Evolutionary conservation across 257 asterid genomes (phyloP), one percentile per base, ranked within the genome.

Genomic region (Craterostigma plantagineum): DNA sequence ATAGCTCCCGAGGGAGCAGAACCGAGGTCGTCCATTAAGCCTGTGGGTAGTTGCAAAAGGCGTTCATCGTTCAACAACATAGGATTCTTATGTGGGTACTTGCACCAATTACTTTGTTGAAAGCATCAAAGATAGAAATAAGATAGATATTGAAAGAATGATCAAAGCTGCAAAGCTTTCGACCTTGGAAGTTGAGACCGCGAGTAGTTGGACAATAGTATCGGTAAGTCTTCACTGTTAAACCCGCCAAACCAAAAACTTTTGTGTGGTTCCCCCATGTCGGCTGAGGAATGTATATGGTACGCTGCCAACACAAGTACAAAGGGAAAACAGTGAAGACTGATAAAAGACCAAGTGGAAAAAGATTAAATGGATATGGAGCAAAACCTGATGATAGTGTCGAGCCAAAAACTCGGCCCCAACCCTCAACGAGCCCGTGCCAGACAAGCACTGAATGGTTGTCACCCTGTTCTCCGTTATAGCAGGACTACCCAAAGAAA

Each of bases 201-300:
- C 95, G 86, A 44, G 99, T 83, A 46, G 73, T 57, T 53, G 95
- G 94, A 67, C 75, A 85, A 63, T 87, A 87, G 76, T 87, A 87
- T 42, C 93, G 80, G 63, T 76, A 87, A 59, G 62, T 70, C 60
- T 74, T 82, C 11, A 79, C 93, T n/a, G 95, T 54, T 60, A 87
- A 65, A 35, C 98, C 95, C 37, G 95, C 91, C 56, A 82, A 60
- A 58, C 72, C 72, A 50, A 87, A 87, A 36, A 87, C 64, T 65
- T 87, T 87, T 17, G 81, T 66, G 62, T 87, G 98, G 73, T 82
- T 82, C 63, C 98, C 98, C 98, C 98, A 87, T 43, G 98, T 87
- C 53, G 98, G 98, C 57, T 48, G 72, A 14, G 98, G 93, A 57
- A 87, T 76, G 43, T 70, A 82, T 30, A 87, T 82, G 36, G 81